Evolutionary conservation across 495 filamentous ascomycete genomes (phyloP).

Genomic region (Glarea lozoyensis): DNA sequence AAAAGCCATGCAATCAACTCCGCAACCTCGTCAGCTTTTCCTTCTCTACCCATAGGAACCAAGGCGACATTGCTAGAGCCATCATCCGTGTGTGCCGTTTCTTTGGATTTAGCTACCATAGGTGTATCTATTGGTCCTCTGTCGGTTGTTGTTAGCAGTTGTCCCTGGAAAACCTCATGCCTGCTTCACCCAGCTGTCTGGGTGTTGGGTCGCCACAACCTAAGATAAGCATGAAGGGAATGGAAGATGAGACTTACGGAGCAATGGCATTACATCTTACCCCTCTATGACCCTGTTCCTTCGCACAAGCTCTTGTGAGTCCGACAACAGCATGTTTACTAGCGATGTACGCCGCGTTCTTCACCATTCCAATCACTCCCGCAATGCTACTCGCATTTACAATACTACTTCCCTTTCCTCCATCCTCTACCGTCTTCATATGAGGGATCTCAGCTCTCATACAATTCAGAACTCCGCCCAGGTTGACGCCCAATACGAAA

Average conservation of each 20-base stretch:
- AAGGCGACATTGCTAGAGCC: too few species aligned
- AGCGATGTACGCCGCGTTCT: constrained; percentile 32
- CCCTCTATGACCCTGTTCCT: constrained; percentile 41
- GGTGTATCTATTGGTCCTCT: too few species aligned
- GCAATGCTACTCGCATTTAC: constrained; percentile 14
- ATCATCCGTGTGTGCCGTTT: too few species aligned
- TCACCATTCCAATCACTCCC: constrained; percentile 19
- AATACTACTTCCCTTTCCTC: constrained; percentile 21
- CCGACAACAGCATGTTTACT: constrained; percentile 44
- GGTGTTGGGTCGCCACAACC: too few species aligned
- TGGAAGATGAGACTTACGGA: constrained; percentile 20
- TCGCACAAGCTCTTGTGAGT: constrained; percentile 42
- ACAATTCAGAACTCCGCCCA: constrained; percentile 46
- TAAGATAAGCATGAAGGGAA: too few species aligned
- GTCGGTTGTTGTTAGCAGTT: too few species aligned
- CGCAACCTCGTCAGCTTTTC: constrained; percentile 40
- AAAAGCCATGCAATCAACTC: constrained; percentile 43
- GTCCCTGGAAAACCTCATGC: too few species aligned
- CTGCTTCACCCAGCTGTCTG: too few species aligned
- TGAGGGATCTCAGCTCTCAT: constrained; percentile 40
- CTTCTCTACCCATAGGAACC: constrained; percentile 39
- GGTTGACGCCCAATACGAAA: constrained; percentile 29
- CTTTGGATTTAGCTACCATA: too few species aligned
- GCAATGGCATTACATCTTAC: constrained; percentile 45
- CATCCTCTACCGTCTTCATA: constrained; percentile 23